These are phyloP conservation scores for Encephalitozoon intestinalis DNA, from an alignment of 371 early-diverging fungal genomes.

Conservation along the genomic window DNA sequence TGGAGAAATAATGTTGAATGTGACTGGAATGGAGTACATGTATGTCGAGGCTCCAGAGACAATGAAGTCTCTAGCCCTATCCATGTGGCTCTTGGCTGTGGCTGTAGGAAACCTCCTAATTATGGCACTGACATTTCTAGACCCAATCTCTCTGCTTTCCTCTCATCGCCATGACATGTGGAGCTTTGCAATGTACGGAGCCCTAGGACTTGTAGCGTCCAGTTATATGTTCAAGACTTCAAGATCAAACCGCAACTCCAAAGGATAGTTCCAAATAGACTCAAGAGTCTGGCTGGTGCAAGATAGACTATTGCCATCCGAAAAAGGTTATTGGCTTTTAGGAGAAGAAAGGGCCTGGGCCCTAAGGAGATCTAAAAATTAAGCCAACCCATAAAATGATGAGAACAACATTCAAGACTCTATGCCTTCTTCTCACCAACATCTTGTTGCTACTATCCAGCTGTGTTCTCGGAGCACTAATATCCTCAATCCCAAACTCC, in stretches of 20 bases:
- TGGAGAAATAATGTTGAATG: constrained; percentile 65
- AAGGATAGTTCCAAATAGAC: not conserved
- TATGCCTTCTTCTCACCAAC: not conserved
- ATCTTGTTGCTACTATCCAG: not conserved
- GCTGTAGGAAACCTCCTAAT: constrained; percentile 62
- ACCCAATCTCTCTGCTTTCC: not conserved
- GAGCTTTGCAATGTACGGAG: constrained; percentile 11
- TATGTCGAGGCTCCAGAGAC: constrained; percentile 59
- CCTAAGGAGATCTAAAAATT: not conserved
- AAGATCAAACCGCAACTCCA: not conserved
- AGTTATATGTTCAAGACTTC: not conserved
- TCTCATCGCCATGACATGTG: not conserved
- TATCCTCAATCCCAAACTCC: not conserved
- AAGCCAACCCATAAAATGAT: not conserved
- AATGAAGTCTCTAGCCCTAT: constrained; percentile 47
- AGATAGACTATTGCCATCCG: not conserved
- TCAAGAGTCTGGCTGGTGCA: no score
- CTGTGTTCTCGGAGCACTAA: not conserved
- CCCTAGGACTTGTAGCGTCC: not conserved
- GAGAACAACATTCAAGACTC: constrained; percentile 1
- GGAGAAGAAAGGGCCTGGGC: not conserved
- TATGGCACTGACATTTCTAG: constrained; percentile 18
- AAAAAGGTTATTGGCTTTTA: not conserved
- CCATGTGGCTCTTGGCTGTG: constrained; percentile 59
- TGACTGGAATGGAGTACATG: constrained; percentile 66